These are phyloP conservation scores for Blastomyces emzantsi DNA, from an alignment of 2,329 filamentous ascomycete species.

Conservation along the genomic window DNA sequence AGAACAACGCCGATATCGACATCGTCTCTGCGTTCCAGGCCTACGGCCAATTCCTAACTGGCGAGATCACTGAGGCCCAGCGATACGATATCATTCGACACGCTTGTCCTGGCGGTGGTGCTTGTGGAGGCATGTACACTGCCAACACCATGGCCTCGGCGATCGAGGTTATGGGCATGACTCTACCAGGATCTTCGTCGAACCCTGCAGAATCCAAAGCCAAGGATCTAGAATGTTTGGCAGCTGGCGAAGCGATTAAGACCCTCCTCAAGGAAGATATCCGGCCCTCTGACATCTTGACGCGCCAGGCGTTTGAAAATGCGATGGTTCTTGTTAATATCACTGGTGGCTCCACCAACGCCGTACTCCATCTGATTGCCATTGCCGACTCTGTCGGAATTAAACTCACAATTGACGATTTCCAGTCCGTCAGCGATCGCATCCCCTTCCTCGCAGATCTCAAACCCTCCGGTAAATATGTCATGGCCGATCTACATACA, in stretches of 20 bases:
- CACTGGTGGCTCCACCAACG: conserved; percentile 76
- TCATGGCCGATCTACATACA: conserved; percentile 49
- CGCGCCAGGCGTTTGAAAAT: conserved; percentile 71
- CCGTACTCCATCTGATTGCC: conserved; percentile 74
- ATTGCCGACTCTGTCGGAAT: conserved; percentile 74
- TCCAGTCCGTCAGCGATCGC: conserved; percentile 70
- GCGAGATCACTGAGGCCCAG: conserved; percentile 82
- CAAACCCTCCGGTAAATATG: conserved; percentile 63
- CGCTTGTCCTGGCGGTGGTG: conserved; percentile 75
- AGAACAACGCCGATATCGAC: conserved; percentile 69
- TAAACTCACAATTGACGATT: conserved; percentile 76
- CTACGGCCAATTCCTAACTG: conserved; percentile 88
- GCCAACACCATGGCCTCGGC: conserved; percentile 69
- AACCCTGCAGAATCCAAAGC: conserved; percentile 64
- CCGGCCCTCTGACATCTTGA: conserved; percentile 67
- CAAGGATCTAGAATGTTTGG: conserved; percentile 65
- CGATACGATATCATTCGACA: conserved; percentile 91
- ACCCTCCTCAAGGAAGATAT: conserved; percentile 69
- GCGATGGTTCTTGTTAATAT: conserved; percentile 78
- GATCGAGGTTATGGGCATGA: conserved; percentile 66
- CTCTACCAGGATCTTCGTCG: conserved; percentile 72
- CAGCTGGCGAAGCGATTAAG: conserved; percentile 63
- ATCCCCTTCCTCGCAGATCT: conserved; percentile 73
- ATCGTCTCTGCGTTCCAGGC: conserved; percentile 98
- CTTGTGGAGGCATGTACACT: conserved; percentile 80